These are phyloP conservation scores for Aspergillus hancockii DNA, from an alignment of 495 filamentous ascomycete genomes.

Conservation along the genomic window DNA sequence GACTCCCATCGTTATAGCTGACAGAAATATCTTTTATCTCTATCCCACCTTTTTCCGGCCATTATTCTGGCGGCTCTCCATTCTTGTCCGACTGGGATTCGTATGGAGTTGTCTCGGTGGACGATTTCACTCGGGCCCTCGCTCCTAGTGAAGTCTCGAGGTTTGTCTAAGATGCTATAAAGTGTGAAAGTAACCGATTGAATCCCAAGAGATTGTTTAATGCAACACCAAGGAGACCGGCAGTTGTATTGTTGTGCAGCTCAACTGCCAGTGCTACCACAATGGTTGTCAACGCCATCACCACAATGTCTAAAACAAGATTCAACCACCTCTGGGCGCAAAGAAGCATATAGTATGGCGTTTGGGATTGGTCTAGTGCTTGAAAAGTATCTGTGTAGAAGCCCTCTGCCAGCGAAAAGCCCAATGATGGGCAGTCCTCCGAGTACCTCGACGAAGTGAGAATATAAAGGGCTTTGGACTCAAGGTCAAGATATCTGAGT, in stretches of 20 bases:
- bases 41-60: constrained; percentile 25
- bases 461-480: constrained; percentile 60
- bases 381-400: constrained; percentile 55
- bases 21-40: constrained; percentile 18
- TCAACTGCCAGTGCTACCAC: no score
- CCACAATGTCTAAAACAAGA: no score
- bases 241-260: not conserved
- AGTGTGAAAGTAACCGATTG: not conserved
- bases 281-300: no score
- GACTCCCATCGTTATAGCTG: constrained; percentile 1
- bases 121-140: constrained; percentile 20
- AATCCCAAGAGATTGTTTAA: not conserved
- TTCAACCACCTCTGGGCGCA: constrained; percentile 46
- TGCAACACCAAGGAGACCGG: not conserved
- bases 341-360: constrained; percentile 58
- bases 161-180: not conserved
- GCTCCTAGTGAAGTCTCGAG: not conserved
- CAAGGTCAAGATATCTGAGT: constrained; percentile 52
- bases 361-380: constrained; percentile 58
- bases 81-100: constrained; percentile 23
- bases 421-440: constrained; percentile 3
- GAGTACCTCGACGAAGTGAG: constrained; percentile 24
- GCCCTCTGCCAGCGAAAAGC: constrained; percentile 57
- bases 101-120: constrained; percentile 27
- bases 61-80: constrained; percentile 13